Base-by-base conservation (phyloP, 177 flowering plant species). In the Vitis hybrid region DNA sequence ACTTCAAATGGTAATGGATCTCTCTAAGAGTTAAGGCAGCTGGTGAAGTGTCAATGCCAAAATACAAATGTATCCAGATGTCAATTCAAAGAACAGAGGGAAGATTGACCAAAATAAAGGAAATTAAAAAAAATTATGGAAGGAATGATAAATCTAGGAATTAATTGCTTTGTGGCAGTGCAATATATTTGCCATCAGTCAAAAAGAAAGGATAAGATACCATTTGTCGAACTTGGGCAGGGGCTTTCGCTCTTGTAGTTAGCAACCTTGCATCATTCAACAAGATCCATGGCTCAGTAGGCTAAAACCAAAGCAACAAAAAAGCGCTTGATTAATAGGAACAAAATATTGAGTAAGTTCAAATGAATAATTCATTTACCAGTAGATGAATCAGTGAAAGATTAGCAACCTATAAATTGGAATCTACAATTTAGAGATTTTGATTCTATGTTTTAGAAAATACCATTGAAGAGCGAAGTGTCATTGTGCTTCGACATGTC, bases 171-270 rank as follows among this genome's bases (percentile, higher is more conserved):
- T 34, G 45, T 34, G 45, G 45, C 45, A 34, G 8, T 6, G 8
- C 45, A 34, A 6, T 6, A 34, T 34, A 34, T 34, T 34, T 34
- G 8, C 7, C 45, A 34, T 34, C 17, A 30, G 56, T n/a, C 19
- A 30, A 9, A 58, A 3, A 12, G 70, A 10, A 56, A 49, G 61
- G 66, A 62, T n/a, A 13, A n/a, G 67, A 58, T 76, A 89, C 96
- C 87, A 70, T 76, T 56, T 80, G 79, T 11, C 84, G 83, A 58
- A 71, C 79, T 81, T 88, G 91, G 55, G 91, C 74, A 56, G 90
- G 85, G 57, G 87, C 80, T 72, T 84, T 84, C 14, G 69, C 89
- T 74, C 79, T 83, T 55, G 89, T 81, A 18, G 85, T 60, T 39
- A 72, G 17, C 23, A 60, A 76, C 73, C 89, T 85, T 18, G 49